A percentile compares a stretch with the other conserved stretches of the same genome.
These are phyloP conservation scores for Clavispora carvajalis DNA, from an alignment of 805 yeast genomes.

Conservation along the genomic window DNA sequence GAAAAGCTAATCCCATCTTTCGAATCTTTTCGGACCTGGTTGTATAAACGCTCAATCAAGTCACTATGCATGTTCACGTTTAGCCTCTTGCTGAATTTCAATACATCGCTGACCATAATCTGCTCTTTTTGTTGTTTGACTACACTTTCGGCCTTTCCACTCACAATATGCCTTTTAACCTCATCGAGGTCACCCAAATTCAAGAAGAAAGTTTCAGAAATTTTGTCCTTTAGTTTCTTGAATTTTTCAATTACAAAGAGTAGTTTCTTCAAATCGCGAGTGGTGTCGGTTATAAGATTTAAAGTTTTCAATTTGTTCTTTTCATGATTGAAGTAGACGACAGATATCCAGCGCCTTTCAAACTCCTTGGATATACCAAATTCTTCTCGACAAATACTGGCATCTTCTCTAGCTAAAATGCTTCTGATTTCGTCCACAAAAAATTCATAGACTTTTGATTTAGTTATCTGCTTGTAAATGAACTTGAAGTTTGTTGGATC, in stretches of 20 bases:
- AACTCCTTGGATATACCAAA: slow-evolving; percentile 64
- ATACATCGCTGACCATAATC: slow-evolving; percentile 61
- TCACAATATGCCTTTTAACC: slow-evolving; percentile 20
- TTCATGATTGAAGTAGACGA: slow-evolving; percentile 59
- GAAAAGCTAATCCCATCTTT: slow-evolving; percentile 49
- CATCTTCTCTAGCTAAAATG: slow-evolving; percentile 61
- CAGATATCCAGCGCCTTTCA: slow-evolving; percentile 70
- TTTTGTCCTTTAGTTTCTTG: slow-evolving; percentile 56
- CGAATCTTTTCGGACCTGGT: slow-evolving; percentile 29
- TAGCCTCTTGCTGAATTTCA: slow-evolving; percentile 57
- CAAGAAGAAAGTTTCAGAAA: slow-evolving; percentile 47
- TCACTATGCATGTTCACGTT: slow-evolving; percentile 66
- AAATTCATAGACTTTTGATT: slow-evolving; percentile 22
- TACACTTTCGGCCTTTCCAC: slow-evolving; percentile 16
- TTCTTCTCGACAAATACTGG: slow-evolving; percentile 82
- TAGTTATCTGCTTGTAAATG: slow-evolving; percentile 39
- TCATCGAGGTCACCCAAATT: slow-evolving; percentile 35
- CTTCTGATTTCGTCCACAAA: slow-evolving; percentile 60
- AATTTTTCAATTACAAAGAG: slow-evolving; percentile 55
- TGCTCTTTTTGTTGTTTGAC: slow-evolving; percentile 22
- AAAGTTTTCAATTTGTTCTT: slow-evolving; percentile 68
- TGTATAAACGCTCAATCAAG: slow-evolving; percentile 47
- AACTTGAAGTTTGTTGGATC: slow-evolving; percentile 52
- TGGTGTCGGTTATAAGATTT: slow-evolving; percentile 70
- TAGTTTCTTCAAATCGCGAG: slow-evolving; percentile 51